Conservation (phyloP, 306 rosid genomes). For the Malus sylvestris region DNA sequence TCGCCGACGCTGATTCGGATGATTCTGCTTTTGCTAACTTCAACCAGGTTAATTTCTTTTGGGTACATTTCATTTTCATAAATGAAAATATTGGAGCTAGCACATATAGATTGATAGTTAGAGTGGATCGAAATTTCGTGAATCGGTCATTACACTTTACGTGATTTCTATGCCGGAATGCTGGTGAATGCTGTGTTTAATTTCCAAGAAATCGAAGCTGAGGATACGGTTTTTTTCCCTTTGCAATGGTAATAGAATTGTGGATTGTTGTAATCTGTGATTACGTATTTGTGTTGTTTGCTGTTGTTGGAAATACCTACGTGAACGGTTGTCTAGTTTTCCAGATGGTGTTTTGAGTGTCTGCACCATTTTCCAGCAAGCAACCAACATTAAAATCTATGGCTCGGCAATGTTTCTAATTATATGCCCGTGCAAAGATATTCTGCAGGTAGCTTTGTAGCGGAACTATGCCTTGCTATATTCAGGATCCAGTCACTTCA, state of each 20-base stretch:
- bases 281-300: background rate
- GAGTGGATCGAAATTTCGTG: background rate
- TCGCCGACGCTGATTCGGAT: constrained; percentile 23
- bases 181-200: background rate
- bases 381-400: constrained; percentile 38
- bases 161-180: background rate
- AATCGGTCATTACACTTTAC: background rate
- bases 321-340: constrained; percentile 46
- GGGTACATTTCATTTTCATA: background rate
- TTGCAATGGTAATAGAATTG: background rate
- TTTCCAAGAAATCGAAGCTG: background rate
- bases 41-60: constrained; percentile 47
- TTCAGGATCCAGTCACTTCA: background rate
- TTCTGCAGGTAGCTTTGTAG: constrained; percentile 22
- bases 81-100: background rate
- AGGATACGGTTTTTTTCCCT: background rate
- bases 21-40: constrained; percentile 69
- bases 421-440: constrained; percentile 11
- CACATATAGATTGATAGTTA: background rate
- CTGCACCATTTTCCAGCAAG: constrained; percentile 57
- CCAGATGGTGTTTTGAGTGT: constrained; percentile 40
- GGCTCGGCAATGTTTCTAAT: constrained; percentile 17
- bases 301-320: background rate
- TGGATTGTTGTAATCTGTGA: background rate
- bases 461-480: constrained; percentile 11